Conservation (phyloP, 2,329 filamentous ascomycete species). For the Davidsoniella eucalypti region DNA sequence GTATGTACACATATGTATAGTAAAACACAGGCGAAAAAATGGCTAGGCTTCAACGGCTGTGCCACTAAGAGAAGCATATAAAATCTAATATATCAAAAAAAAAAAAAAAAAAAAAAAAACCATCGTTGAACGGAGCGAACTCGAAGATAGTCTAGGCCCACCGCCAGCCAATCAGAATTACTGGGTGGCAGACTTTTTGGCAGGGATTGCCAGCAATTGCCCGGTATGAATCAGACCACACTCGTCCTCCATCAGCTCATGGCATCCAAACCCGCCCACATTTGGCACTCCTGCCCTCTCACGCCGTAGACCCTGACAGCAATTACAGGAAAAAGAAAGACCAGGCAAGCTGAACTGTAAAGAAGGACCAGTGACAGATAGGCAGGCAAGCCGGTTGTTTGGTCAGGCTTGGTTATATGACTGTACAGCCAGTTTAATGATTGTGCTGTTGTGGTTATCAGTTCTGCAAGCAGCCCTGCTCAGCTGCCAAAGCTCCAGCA, state of each 20-base stretch:
- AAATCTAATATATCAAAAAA: no score
- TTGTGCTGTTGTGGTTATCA: no score
- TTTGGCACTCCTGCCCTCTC: neutral
- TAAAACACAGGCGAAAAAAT: no score
- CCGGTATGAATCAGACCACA: slow-evolving; percentile 13
- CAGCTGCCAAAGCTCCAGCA: neutral
- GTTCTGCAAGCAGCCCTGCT: no score
- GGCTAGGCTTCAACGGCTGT: no score
- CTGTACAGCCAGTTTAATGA: no score
- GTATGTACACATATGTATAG: no score
- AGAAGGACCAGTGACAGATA: neutral
- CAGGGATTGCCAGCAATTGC: slow-evolving; percentile 4
- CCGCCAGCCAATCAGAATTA: slow-evolving; percentile 5
- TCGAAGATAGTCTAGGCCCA: slow-evolving; percentile 9
- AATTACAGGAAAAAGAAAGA: neutral
- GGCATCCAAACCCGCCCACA: neutral
- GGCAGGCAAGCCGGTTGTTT: neutral
- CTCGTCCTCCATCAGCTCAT: slow-evolving; percentile 12
- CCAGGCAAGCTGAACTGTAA: no score
- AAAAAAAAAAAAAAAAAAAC: no score
- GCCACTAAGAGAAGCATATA: no score
- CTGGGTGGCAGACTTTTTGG: neutral
- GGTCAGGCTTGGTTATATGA: neutral
- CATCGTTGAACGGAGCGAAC: neutral
- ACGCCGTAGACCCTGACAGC: no score